A percentile compares a stretch with the other conserved stretches of the same genome.
phyloP scores from a whole-genome alignment of 805 yeast genomes.

The Kluyveromyces aestuarii region DNA sequence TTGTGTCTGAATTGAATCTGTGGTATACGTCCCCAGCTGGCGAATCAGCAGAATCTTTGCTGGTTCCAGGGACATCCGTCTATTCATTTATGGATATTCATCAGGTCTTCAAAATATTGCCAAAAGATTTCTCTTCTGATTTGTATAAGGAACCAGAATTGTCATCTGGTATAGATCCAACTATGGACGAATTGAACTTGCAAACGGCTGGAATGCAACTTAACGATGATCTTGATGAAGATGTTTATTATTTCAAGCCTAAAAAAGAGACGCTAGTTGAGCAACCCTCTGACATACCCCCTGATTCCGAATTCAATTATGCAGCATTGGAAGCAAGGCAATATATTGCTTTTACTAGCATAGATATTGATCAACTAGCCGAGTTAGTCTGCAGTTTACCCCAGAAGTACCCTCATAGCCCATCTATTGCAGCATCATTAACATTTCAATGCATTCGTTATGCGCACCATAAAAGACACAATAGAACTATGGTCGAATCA shows the following conservation, averaged over 20 bases:
- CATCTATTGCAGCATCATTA: slow-evolving; percentile 56
- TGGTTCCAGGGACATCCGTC: slow-evolving; percentile 47
- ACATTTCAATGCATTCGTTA: slow-evolving; percentile 63
- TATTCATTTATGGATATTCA: slow-evolving; percentile 51
- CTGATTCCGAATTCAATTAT: slow-evolving; percentile 44
- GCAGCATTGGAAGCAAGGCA: slow-evolving; percentile 35
- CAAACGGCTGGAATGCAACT: slow-evolving; percentile 31
- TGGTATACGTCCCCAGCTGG: slow-evolving; percentile 30
- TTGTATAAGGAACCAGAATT: slow-evolving; percentile 8
- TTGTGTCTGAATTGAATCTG: slow-evolving; percentile 49
- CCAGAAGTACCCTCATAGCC: slow-evolving; percentile 39
- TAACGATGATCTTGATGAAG: slow-evolving; percentile 5
- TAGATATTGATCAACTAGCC: slow-evolving; percentile 65
- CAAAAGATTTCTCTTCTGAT: slow-evolving; percentile 8
- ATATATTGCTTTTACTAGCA: slow-evolving; percentile 52
- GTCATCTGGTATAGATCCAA: slow-evolving; percentile 25
- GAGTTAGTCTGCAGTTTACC: slow-evolving; percentile 52
- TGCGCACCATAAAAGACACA: slow-evolving; percentile 49
- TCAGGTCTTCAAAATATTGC: slow-evolving; percentile 27
- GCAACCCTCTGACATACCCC: slow-evolving; percentile 22
- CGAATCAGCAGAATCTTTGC: slow-evolving; percentile 43
- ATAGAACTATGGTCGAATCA: slow-evolving; percentile 46
- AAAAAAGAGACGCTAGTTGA: slow-evolving; percentile 1
- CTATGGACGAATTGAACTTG: slow-evolving; percentile 28
- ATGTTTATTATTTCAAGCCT: neutral